phyloP scores from a whole-genome alignment of 306 rosid species.

The Sindora glabra region DNA sequence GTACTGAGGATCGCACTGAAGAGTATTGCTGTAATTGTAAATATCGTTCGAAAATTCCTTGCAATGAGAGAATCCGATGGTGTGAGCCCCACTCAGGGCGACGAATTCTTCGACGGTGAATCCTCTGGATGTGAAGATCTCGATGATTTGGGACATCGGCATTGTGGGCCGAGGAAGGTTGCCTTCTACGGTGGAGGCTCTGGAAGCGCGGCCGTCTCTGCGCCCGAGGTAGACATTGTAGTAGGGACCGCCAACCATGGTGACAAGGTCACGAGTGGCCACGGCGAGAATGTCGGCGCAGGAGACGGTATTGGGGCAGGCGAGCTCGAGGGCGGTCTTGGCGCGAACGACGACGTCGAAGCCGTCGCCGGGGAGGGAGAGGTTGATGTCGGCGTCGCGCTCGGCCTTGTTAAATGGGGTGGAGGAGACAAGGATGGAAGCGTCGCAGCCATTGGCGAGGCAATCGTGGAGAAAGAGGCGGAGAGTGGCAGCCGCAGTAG shows the following conservation, averaged over 20 bases:
- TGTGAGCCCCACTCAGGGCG: slow-evolving; percentile 78
- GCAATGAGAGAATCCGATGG: slow-evolving; percentile 79
- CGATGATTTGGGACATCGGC: slow-evolving; percentile 40
- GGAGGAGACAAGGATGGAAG: slow-evolving; percentile 52
- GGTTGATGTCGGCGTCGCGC: slow-evolving; percentile 53
- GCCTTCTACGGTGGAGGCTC: slow-evolving; percentile 27
- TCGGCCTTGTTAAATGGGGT: slow-evolving; percentile 45
- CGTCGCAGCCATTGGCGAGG: slow-evolving; percentile 56
- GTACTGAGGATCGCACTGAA: slow-evolving; percentile 28
- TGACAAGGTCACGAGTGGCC: slow-evolving; percentile 39
- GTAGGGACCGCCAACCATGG: slow-evolving; percentile 56
- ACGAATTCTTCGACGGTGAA: slow-evolving; percentile 68
- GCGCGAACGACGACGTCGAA: slow-evolving; percentile 52
- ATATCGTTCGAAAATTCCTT: slow-evolving; percentile 34
- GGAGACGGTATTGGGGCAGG: slow-evolving; percentile 53
- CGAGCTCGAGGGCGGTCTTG: slow-evolving; percentile 53
- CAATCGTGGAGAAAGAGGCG: slow-evolving; percentile 74
- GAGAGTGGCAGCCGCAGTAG: slow-evolving; percentile 48
- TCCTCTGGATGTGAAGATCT: slow-evolving; percentile 45
- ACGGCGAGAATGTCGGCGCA: slow-evolving; percentile 52
- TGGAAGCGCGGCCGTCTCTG: slow-evolving; percentile 38
- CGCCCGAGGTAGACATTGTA: slow-evolving; percentile 39
- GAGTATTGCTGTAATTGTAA: slow-evolving; percentile 32
- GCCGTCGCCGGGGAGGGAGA: slow-evolving; percentile 56
- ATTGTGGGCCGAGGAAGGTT: slow-evolving; percentile 52